A percentile compares a stretch with the other conserved stretches of the same genome.
Evolutionary conservation across 2,329 filamentous ascomycete species (phyloP).

Genomic region (Bertia moriformis): DNA sequence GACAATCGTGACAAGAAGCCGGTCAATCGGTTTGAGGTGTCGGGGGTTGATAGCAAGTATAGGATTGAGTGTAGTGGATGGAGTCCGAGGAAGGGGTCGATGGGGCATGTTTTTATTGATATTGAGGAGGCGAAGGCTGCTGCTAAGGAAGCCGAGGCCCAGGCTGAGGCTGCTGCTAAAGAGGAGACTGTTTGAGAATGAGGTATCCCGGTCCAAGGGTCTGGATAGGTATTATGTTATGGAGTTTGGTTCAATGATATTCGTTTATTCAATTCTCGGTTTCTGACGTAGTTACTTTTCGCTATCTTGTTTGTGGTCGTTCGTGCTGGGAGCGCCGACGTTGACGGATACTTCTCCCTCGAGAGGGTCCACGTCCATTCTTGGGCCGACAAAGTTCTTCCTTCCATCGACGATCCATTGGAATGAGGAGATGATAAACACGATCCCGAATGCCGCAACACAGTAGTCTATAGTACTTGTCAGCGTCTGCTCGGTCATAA

Average conservation of each 20-base stretch:
- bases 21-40: background rate
- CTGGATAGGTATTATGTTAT: too few species aligned
- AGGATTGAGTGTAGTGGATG: background rate
- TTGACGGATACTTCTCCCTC: background rate
- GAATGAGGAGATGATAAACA: constrained; percentile 24
- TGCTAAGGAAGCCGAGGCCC: too few species aligned
- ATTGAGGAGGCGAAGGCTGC: background rate
- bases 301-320: too few species aligned
- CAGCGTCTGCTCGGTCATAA: background rate
- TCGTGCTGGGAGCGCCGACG: too few species aligned
- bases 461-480: constrained; percentile 19
- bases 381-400: constrained; percentile 27
- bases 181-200: too few species aligned
- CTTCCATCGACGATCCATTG: constrained; percentile 33
- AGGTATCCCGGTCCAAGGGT: too few species aligned
- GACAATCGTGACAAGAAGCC: background rate
- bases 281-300: too few species aligned
- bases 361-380: constrained; percentile 10
- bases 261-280: too few species aligned
- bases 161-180: too few species aligned
- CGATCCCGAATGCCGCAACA: constrained; percentile 30
- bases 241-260: too few species aligned
- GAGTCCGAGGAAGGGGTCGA: background rate
- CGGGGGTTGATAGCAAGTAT: background rate
- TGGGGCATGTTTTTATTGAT: background rate